A percentile compares a stretch with the other conserved stretches of the same genome.
Evolutionary conservation across 345 rosid genomes (phyloP).

Genomic region (Hypericum perforatum): DNA sequence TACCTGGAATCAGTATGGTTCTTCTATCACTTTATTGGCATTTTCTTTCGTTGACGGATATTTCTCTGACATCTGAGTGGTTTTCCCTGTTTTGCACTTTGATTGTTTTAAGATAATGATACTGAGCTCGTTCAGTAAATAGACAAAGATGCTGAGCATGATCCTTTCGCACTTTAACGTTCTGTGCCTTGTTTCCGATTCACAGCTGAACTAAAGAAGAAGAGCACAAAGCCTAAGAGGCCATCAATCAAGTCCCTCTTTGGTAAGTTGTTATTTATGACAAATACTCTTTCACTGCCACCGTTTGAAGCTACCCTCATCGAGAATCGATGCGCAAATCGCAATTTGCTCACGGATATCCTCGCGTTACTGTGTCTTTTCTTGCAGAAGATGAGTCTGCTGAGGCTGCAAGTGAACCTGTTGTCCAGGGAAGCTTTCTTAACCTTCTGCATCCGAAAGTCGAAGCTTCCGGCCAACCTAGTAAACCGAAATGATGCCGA

Average conservation of each 20-base stretch:
- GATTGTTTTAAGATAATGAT: no score
- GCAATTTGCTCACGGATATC: neutral
- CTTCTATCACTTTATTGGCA: neutral
- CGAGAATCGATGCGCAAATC: neutral
- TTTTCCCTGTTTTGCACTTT: no score
- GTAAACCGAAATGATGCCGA: slow-evolving; percentile 30
- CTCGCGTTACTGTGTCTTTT: neutral
- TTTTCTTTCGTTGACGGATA: neutral
- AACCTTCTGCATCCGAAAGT: slow-evolving; percentile 1
- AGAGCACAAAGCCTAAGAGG: slow-evolving; percentile 23
- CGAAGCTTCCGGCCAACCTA: slow-evolving; percentile 48
- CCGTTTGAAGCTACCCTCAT: no score
- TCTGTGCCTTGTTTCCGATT: no score
- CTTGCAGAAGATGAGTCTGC: slow-evolving; percentile 70
- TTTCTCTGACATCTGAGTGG: neutral
- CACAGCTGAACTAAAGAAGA: slow-evolving; percentile 25
- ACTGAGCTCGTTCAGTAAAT: no score
- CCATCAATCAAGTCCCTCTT: slow-evolving; percentile 26
- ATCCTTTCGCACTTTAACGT: neutral
- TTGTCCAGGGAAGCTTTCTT: no score
- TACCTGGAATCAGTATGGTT: neutral
- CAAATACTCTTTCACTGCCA: neutral
- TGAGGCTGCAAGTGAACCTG: neutral
- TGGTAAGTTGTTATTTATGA: slow-evolving; percentile 10
- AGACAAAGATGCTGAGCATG: no score